These are phyloP conservation scores for Leccinum holopus DNA, from an alignment of 1,284 basidiomycete species.

Conservation along the genomic window DNA sequence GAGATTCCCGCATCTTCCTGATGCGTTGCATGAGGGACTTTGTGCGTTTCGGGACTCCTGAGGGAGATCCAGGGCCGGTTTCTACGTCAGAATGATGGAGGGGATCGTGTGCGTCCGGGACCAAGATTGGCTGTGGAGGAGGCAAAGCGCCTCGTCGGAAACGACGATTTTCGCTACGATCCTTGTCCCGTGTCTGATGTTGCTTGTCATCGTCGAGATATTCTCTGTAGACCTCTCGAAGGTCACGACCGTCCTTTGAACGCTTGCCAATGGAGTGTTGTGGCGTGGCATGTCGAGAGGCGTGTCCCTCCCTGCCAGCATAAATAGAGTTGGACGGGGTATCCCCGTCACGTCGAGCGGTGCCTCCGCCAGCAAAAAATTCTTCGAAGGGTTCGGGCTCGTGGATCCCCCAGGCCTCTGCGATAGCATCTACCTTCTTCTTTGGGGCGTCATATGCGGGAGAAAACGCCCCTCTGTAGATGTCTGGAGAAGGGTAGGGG, in stretches of 20 bases:
- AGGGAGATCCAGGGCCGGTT: constrained; percentile 39
- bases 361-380: constrained; percentile 74
- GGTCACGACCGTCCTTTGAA: constrained; percentile 45
- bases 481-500: constrained; percentile 54
- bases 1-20: constrained; percentile 78
- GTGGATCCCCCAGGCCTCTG: constrained; percentile 85
- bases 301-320: constrained; percentile 53
- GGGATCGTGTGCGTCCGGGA: constrained; percentile 53
- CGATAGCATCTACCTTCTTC: constrained; percentile 77
- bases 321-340: constrained; percentile 65
- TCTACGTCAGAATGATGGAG: constrained; percentile 37
- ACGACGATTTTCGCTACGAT: constrained; percentile 33
- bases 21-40: constrained; percentile 83
- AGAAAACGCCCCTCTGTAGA: constrained; percentile 46
- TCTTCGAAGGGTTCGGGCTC: constrained; percentile 86
- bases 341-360: constrained; percentile 44
- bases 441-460: constrained; percentile 56
- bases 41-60: constrained; percentile 60
- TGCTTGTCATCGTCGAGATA: constrained; percentile 42
- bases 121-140: constrained; percentile 78
- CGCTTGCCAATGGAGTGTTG: constrained; percentile 38
- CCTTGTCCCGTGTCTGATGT: constrained; percentile 32
- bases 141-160: constrained; percentile 55
- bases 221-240: constrained; percentile 45
- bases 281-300: constrained; percentile 30